Percentiles rank a stretch among this genome's conserved stretches.
phyloP scores from a whole-genome alignment of 257 asterid species.

The Penstemon davidsonii region DNA sequence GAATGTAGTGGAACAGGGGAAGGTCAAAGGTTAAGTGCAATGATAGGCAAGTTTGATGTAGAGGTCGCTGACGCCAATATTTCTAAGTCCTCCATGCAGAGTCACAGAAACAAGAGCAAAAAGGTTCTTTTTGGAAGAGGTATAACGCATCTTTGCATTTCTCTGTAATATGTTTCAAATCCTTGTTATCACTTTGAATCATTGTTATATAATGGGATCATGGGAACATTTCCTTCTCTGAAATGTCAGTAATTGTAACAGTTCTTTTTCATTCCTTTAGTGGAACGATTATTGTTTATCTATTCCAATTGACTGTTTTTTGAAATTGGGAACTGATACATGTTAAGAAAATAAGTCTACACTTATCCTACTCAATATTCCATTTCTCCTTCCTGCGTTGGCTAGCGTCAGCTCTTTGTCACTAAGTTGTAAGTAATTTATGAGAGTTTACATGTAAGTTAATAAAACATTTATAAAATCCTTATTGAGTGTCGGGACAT shows the following conservation, averaged over 20 bases:
- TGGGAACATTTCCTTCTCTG: slow-evolving; percentile 4
- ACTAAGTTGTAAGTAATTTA: not conserved
- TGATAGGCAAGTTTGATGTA: slow-evolving; percentile 39
- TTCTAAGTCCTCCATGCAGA: slow-evolving; percentile 46
- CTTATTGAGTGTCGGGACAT: slow-evolving; percentile 20
- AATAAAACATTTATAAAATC: slow-evolving; percentile 13
- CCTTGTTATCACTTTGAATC: slow-evolving; percentile 22
- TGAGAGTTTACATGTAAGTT: slow-evolving; percentile 13
- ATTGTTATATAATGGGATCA: slow-evolving; percentile 1
- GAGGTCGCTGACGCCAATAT: slow-evolving; percentile 42
- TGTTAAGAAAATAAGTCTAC: not conserved
- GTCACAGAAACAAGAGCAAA: slow-evolving; percentile 67
- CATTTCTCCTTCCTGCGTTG: not conserved
- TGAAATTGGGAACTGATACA: not conserved
- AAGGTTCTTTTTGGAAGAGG: slow-evolving; percentile 71
- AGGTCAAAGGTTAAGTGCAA: slow-evolving; percentile 52
- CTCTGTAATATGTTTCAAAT: slow-evolving; percentile 20
- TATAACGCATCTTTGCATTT: slow-evolving; percentile 27
- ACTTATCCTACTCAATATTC: not conserved
- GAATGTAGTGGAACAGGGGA: slow-evolving; percentile 85
- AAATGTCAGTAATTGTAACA: not conserved
- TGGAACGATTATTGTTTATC: not conserved
- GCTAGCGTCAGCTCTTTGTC: not conserved
- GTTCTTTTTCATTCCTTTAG: not conserved
- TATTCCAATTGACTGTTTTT: not conserved